Evolutionary conservation across 495 filamentous ascomycete species (phyloP).

Genomic region (Neurospora sp.): DNA sequence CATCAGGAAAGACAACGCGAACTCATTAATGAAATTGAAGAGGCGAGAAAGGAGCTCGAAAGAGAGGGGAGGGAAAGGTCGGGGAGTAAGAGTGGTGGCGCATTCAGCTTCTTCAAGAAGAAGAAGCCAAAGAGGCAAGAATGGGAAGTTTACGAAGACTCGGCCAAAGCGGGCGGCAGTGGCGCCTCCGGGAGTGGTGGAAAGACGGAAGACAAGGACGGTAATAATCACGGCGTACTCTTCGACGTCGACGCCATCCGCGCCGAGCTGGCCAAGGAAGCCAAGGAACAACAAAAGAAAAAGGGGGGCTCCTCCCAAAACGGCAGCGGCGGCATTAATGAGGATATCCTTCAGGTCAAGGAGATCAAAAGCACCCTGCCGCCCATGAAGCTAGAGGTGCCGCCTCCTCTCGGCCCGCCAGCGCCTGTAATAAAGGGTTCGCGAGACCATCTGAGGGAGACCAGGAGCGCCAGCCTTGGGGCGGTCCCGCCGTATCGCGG

Average conservation of each 20-base stretch:
- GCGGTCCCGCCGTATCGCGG: constrained; percentile 12
- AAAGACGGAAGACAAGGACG: constrained; percentile 32
- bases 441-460: constrained; percentile 34
- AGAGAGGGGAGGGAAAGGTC: constrained; percentile 33
- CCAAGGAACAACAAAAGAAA: constrained; percentile 44
- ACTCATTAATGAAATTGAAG: constrained; percentile 92
- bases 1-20: constrained; percentile 81
- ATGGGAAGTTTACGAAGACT: constrained; percentile 88
- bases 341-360: constrained; percentile 51
- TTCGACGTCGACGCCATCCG: constrained; percentile 96
- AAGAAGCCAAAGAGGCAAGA: constrained; percentile 63
- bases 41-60: constrained; percentile 79
- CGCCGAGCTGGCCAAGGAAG: constrained; percentile 70
- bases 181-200: constrained; percentile 9
- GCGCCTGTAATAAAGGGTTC: constrained; percentile 18
- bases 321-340: constrained; percentile 12
- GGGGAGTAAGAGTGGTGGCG: constrained; percentile 18
- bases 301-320: background rate
- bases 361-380: constrained; percentile 83
- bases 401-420: constrained; percentile 12
- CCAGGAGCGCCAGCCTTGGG: constrained; percentile 36
- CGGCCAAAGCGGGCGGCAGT: constrained; percentile 12
- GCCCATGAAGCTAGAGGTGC: constrained; percentile 69
- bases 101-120: constrained; percentile 74
- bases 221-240: constrained; percentile 51